Base-by-base conservation (phyloP, 371 early-diverging fungal species). In the Rhizopus delemar region DNA sequence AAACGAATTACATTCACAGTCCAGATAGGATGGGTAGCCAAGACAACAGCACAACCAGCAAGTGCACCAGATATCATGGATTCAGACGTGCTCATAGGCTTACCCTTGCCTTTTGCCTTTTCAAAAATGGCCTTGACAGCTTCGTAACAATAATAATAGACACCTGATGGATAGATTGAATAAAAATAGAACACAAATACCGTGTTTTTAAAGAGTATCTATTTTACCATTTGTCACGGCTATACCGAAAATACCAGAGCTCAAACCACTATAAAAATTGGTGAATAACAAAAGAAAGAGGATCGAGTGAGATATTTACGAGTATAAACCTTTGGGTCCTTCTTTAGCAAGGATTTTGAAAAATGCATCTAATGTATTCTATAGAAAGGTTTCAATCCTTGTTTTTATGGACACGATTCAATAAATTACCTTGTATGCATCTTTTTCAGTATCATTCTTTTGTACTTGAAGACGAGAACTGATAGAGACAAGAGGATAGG, bases 1-100 rank as follows among this genome's bases (percentile, higher is more conserved):
- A 9, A 31, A 45, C 7, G 15, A 56, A 81, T 73, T 82, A 90
- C 88, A 67, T 98, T 97, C 52, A 98, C 86, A 53, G 96, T 95
- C 98, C 98, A 98, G 65, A 98, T 94, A 29, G 98, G 98, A 78
- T 98, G 94, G 59, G 98, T 97, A 63, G 91, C 85, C 60, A 92
- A 61, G 33, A 92, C 90, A 13, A 93, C 92, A 65, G 89, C 89
- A 36, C 89, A 85, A 55, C 93, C 97, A 39, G 98, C 96, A 62
- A 97, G 69, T 32, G 97, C 93, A 59, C 97, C 94, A 5, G 97
- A 84, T 28, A 90, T 71, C 93, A 98, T 94, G 63, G 87, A 91
- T 78, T 97, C 92, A 50, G 78, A 63, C 22, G 93, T 90, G 58
- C 83, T 85, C 86, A 98, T 90, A 53, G 80, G 77, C 57, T 36